These are phyloP conservation scores for Leccinum variicolor DNA, from an alignment of 768 basidiomycete species.

Conservation along the genomic window DNA sequence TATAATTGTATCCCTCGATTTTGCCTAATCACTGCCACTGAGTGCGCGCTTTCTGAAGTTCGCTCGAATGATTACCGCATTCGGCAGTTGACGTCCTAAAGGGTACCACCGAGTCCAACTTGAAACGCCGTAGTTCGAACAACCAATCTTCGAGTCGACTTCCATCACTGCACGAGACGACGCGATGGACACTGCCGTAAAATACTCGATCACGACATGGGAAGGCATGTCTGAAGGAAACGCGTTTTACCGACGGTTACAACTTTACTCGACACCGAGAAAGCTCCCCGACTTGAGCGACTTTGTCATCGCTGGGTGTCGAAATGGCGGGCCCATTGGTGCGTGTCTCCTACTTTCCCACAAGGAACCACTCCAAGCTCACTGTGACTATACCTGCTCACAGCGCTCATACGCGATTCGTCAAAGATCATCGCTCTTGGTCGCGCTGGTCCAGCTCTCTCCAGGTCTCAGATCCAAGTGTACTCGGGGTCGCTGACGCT, in stretches of 20 bases:
- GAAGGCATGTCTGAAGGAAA: slow-evolving; percentile 84
- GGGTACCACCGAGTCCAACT: too few species aligned
- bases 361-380: slow-evolving; percentile 1
- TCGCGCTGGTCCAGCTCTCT: slow-evolving; percentile 49
- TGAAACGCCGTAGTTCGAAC: neutral
- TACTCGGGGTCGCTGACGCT: slow-evolving; percentile 76
- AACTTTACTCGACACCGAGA: slow-evolving; percentile 78
- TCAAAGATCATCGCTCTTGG: slow-evolving; percentile 75
- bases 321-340: slow-evolving; percentile 91
- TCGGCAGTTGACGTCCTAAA: too few species aligned
- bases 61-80: too few species aligned
- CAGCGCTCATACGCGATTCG: slow-evolving; percentile 86
- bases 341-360: slow-evolving; percentile 11
- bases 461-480: slow-evolving; percentile 82
- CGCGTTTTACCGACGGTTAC: slow-evolving; percentile 85
- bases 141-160: neutral
- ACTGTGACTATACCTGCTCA: neutral
- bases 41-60: too few species aligned
- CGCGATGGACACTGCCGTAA: slow-evolving; percentile 39
- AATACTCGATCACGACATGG: slow-evolving; percentile 84
- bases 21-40: too few species aligned
- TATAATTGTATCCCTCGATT: slow-evolving; percentile 8
- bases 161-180: neutral
- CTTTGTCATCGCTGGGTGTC: slow-evolving; percentile 76
- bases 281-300: slow-evolving; percentile 77